Percentiles rank a stretch among this genome's conserved stretches.
Conservation (phyloP, 2,329 filamentous ascomycete genomes). For the Curvularia sp. region DNA sequence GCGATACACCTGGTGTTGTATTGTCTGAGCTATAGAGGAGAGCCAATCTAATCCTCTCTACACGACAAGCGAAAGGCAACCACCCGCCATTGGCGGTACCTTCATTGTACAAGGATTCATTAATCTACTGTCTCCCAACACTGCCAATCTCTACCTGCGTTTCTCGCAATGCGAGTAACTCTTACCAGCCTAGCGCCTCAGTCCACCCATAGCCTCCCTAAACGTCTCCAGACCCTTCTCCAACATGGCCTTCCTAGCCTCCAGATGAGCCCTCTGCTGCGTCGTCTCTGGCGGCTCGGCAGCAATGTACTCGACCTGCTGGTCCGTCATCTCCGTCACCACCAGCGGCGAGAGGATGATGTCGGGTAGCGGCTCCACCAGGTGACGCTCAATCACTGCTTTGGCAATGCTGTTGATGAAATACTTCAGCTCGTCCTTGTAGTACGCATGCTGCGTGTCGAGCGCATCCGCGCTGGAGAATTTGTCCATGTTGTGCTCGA, state of each 20-base stretch:
- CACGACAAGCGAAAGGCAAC: not conserved
- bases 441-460: constrained; percentile 47
- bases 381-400: constrained; percentile 51
- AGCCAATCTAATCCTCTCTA: not conserved
- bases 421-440: constrained; percentile 50
- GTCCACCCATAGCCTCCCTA: constrained; percentile 35
- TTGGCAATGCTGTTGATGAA: constrained; percentile 48
- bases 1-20: too few species aligned
- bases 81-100: not conserved
- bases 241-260: constrained; percentile 41
- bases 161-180: not conserved
- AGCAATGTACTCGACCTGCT: constrained; percentile 45
- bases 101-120: too few species aligned
- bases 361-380: constrained; percentile 41
- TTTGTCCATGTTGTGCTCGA: constrained; percentile 45
- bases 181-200: constrained; percentile 9
- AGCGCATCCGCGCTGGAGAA: constrained; percentile 48
- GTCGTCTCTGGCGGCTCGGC: constrained; percentile 44
- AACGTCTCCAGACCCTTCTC: constrained; percentile 49
- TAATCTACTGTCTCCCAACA: not conserved
- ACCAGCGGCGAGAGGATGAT: constrained; percentile 43
- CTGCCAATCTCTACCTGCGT: not conserved
- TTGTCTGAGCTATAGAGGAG: not conserved
- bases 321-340: constrained; percentile 44
- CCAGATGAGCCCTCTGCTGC: constrained; percentile 37